These are phyloP conservation scores for Tolypocladium nubicola DNA, from an alignment of 2,329 filamentous ascomycete genomes.

Conservation along the genomic window DNA sequence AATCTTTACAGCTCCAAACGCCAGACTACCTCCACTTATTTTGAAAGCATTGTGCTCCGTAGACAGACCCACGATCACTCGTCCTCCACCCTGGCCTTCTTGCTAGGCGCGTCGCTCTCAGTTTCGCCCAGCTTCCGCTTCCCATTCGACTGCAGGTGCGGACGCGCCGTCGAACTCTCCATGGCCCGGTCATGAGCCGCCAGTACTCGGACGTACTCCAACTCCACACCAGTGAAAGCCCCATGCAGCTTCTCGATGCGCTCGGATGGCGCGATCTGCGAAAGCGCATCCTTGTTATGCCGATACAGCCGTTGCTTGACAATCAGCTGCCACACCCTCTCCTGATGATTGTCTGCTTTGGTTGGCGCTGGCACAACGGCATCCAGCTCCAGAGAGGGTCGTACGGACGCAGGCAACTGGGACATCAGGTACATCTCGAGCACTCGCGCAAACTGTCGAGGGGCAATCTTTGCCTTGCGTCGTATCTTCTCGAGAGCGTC, in stretches of 20 bases:
- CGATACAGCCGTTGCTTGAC: constrained; percentile 69
- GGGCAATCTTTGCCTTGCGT: constrained; percentile 56
- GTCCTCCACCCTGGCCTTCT: constrained; percentile 34
- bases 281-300: constrained; percentile 62
- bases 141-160: constrained; percentile 14
- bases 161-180: constrained; percentile 12
- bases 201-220: constrained; percentile 62
- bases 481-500: constrained; percentile 46
- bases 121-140: constrained; percentile 37
- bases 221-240: constrained; percentile 55
- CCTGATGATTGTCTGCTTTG: constrained; percentile 48
- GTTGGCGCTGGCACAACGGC: constrained; percentile 33
- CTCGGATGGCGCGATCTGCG: constrained; percentile 57
- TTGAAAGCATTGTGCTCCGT: not conserved
- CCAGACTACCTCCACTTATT: not conserved
- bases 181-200: constrained; percentile 29
- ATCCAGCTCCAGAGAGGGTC: constrained; percentile 36
- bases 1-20: not conserved
- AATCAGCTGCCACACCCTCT: constrained; percentile 61
- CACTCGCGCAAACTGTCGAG: constrained; percentile 64
- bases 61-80: constrained; percentile 6
- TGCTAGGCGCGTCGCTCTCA: constrained; percentile 19
- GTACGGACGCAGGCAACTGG: constrained; percentile 43
- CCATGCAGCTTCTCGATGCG: constrained; percentile 63
- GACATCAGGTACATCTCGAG: constrained; percentile 67